Base-by-base conservation (phyloP, 2,329 filamentous ascomycete genomes). In the Penicillium italicum region DNA sequence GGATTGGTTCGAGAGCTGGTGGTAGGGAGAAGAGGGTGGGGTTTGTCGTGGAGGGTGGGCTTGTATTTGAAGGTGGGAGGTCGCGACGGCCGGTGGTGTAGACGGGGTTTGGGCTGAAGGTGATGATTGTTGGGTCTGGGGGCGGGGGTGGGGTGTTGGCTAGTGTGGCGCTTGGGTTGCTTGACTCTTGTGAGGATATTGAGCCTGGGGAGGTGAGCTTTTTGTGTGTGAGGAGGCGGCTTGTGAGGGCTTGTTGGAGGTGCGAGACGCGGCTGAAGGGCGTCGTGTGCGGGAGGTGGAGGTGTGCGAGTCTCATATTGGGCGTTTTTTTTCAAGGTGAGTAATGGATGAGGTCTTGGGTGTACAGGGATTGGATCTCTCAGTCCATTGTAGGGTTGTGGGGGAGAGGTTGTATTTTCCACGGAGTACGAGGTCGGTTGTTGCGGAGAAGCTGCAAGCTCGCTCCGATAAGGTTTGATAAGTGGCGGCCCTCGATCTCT, bases 31-130 rank as follows among this genome's bases (percentile, higher is more conserved):
- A 72, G 12, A 77, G 69, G 6, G 65, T 31, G 4, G 48, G 64
- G 74, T 65, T 33, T 79, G 61, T 72, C 69, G 28, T 55, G 42
- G 57, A 60, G 40, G 59, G 59, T 11, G 65, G 65, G 43, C 61
- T 67, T 50, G 68, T 70, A 57, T 69, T 72, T n/a, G 73, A 70
- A 1, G 75, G 73, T 9, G 73, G 71, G 4, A 78, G 71, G 53
- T 97, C 91, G 31, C 94, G 88, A 6, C 93, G 88, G 52, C 94
- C 94, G 62, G 92, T 88, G 14, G 93, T 97, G 75, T 94, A 97
- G 44, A 91, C 90, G 1, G 92, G 91, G 33, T 81, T 77, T 45
- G 91, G 89, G 51, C 90, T 86, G 74, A 96, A 94, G 61, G 90
- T 91, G 60, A 97, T 80, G 61, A 97, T 80, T 31, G 84, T 85